These are phyloP conservation scores for Botryobasidium botryosum DNA, from an alignment of 768 basidiomycete species.

Conservation along the genomic window DNA sequence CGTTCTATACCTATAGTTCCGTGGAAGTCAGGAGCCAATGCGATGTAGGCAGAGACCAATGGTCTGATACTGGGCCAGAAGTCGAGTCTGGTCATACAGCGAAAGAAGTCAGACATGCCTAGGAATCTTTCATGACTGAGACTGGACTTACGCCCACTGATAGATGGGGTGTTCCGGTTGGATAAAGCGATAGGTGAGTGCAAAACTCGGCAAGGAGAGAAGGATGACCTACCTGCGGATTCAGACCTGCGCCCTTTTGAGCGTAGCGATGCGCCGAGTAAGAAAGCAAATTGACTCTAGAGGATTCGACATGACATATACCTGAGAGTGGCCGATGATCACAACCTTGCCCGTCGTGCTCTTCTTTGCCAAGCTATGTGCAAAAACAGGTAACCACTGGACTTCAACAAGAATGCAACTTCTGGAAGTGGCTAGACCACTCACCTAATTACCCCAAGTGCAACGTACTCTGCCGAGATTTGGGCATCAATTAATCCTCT, in stretches of 20 bases:
- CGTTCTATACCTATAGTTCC: conserved; percentile 15
- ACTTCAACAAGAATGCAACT: not conserved
- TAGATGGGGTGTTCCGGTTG: not conserved
- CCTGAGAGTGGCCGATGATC: conserved; percentile 16
- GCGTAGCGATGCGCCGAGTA: not conserved
- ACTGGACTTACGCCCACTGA: too few species aligned
- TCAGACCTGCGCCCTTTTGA: conserved; percentile 1
- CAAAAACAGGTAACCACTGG: not conserved
- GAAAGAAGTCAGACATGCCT: too few species aligned
- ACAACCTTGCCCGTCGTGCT: conserved; percentile 15
- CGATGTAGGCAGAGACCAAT: conserved; percentile 13
- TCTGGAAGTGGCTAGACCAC: too few species aligned
- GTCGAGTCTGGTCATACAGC: too few species aligned
- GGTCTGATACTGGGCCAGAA: conserved; percentile 16
- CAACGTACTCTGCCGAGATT: conserved; percentile 11
- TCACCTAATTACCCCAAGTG: too few species aligned
- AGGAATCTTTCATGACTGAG: too few species aligned
- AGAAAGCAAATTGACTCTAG: not conserved
- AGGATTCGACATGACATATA: not conserved
- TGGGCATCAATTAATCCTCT: conserved; percentile 15
- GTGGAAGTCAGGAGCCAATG: conserved; percentile 13
- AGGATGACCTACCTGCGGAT: conserved; percentile 2
- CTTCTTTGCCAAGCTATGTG: conserved; percentile 11
- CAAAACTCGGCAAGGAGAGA: not conserved
- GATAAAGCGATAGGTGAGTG: not conserved